Percentiles rank a stretch among this genome's conserved stretches.
Evolutionary conservation across 345 rosid genomes (phyloP).

Genomic region (Microthlaspi erraticum): DNA sequence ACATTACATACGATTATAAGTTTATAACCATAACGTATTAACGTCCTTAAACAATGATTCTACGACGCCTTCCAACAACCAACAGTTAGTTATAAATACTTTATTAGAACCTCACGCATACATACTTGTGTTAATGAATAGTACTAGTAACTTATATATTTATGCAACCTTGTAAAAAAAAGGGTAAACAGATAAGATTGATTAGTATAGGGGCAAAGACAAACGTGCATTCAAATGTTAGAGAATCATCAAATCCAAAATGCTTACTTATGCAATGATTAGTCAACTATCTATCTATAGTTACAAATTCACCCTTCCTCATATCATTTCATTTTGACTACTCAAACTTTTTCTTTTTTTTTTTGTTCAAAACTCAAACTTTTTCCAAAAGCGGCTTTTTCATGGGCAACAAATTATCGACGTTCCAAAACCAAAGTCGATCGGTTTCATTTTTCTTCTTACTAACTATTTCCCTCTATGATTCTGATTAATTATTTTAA

Average conservation of each 20-base stretch:
- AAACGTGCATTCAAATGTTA: constrained; percentile 11
- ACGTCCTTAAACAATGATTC: too few species aligned
- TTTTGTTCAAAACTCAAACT: too few species aligned
- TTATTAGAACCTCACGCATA: not conserved
- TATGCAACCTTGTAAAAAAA: not conserved
- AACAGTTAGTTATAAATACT: too few species aligned
- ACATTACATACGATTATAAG: too few species aligned
- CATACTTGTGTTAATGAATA: not conserved
- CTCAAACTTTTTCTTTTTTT: constrained; percentile 26
- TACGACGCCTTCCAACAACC: too few species aligned
- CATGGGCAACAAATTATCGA: constrained; percentile 26
- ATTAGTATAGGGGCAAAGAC: constrained; percentile 12
- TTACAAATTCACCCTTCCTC: constrained; percentile 37
- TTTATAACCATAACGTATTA: too few species aligned
- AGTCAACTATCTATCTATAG: constrained; percentile 31
- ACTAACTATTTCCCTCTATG: not conserved
- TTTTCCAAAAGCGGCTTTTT: constrained; percentile 34
- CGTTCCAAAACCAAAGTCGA: constrained; percentile 3
- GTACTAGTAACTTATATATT: not conserved
- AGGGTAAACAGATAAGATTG: not conserved
- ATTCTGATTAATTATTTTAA: not conserved
- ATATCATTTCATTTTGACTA: constrained; percentile 28
- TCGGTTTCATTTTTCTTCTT: not conserved
- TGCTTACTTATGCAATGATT: constrained; percentile 35
- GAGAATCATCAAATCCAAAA: constrained; percentile 25